phyloP scores from a whole-genome alignment of 1,139 yeast species.

The Cylindricascospora bacillispora region DNA sequence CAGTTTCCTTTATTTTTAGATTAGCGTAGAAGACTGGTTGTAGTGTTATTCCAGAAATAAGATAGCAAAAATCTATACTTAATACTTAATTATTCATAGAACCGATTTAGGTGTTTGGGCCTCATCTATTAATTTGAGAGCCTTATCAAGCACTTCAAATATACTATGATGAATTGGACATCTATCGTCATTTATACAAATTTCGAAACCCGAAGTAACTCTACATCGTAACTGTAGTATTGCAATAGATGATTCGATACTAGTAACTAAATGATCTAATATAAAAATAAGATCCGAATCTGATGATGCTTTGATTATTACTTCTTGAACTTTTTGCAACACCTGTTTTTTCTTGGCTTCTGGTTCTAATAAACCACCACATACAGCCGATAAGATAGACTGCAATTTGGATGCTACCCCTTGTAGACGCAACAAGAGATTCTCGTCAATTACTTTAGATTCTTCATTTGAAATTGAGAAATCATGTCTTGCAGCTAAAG shows the following conservation, averaged over 20 bases:
- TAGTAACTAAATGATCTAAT: conserved; percentile 23
- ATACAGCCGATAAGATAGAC: conserved; percentile 15
- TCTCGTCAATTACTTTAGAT: conserved; percentile 15
- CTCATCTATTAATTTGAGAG: conserved; percentile 1
- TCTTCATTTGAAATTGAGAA: conserved; percentile 19
- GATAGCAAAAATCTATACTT: too few relatives aligned
- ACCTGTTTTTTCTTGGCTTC: conserved; percentile 4
- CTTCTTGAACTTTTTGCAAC: conserved; percentile 10
- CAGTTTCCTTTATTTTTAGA: too few relatives aligned
- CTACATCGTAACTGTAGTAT: conserved; percentile 20
- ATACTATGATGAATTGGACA: conserved; percentile 8
- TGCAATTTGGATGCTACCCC: conserved; percentile 16
- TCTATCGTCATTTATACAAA: conserved; percentile 8
- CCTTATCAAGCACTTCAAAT: conserved; percentile 15
- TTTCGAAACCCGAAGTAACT: conserved; percentile 12
- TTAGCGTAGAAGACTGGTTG: too few relatives aligned
- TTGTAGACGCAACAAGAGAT: conserved; percentile 17
- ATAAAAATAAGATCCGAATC: conserved; percentile 19
- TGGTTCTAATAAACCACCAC: conserved; percentile 13
- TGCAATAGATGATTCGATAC: conserved; percentile 21
- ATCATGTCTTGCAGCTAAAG: conserved; percentile 42
- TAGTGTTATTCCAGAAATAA: too few relatives aligned
- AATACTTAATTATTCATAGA: too few relatives aligned
- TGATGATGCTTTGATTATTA: conserved; percentile 10
- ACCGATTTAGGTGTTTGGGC: too few relatives aligned